phyloP scores from a whole-genome alignment of 306 rosid genomes.

The Crotalaria pallida region DNA sequence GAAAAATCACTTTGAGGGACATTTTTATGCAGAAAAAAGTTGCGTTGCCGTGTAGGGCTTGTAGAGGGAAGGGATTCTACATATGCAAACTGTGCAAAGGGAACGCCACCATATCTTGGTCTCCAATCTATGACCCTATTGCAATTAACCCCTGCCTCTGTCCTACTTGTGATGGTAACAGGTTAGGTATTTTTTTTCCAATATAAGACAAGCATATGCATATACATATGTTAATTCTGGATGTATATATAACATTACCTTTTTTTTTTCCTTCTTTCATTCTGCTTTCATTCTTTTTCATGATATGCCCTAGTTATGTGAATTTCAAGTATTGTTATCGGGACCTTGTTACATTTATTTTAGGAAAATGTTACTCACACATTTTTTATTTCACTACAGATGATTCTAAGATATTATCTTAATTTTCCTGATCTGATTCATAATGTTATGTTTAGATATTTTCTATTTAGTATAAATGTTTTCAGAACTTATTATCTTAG shows the following conservation, averaged over 20 bases:
- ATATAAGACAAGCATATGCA: no score
- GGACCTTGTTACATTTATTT: no score
- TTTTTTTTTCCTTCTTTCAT: background rate
- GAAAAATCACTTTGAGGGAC: background rate
- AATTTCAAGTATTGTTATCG: background rate
- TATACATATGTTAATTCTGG: no score
- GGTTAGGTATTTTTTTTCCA: no score
- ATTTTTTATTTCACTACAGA: no score
- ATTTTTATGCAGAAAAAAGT: conserved; percentile 37
- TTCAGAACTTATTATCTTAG: no score
- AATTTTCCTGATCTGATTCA: no score
- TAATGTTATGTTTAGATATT: no score
- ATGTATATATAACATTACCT: no score
- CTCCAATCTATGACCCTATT: conserved; percentile 79
- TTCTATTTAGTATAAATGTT: no score
- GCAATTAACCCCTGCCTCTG: conserved; percentile 92
- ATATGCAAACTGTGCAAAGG: conserved; percentile 83
- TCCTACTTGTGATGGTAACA: conserved; percentile 92
- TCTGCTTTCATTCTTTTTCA: background rate
- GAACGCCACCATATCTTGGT: conserved; percentile 69
- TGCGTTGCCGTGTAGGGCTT: conserved; percentile 61
- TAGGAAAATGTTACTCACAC: no score
- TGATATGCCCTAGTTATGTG: background rate
- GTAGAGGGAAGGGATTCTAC: conserved; percentile 82
- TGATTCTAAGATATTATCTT: no score